Evolutionary conservation across 306 rosid species (phyloP), one percentile per base, ranked within the genome.

Genomic region (Vigna angularis): DNA sequence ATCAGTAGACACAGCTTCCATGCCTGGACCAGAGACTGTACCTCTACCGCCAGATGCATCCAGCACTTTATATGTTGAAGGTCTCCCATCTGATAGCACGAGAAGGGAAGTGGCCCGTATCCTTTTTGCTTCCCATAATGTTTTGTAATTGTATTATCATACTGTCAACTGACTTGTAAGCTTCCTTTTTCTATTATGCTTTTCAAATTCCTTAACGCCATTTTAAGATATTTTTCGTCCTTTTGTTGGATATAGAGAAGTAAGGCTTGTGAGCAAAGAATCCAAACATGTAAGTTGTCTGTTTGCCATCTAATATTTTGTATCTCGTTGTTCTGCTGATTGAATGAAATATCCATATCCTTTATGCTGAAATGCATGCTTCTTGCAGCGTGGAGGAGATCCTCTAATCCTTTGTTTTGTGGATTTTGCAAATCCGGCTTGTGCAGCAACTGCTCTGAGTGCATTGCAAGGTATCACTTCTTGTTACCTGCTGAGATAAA

Each of bases 81-180:
- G 98, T 45, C 98, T 90, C 79, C 98, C 96, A 57, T 66, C 94
- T 62, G 97, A 93, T 84, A 79, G 93, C 88, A 79, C 93, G 4
- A 88, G 77, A 83, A 85, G 98, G 77, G 98, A 93, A 85, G 98
- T 93, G 78, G 91, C 98, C 18, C 92, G 93, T 93, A 91, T 93
- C 98, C 90, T 91, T 91, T 79, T 68, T 36, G 1, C 38, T 5
- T 30, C 44, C 64, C 65, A 18, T 28, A 63, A 72, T 81, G 32
- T 55, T 32, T 50, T 57, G 17, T 69, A 78, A 7, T 82, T 77
- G 28, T 45, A 48, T 61, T 7, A 47, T 47, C 70, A 61, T 47
- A 28, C 28, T 48, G 51, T 64, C 30, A 70, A 75, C 49, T 47
- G 34, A 51, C 40, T 84, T 44, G 18, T 57, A 7, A 63, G 26